phyloP scores from a whole-genome alignment of 352 stramenopile species.

The Thraustochytrium striatum region DNA sequence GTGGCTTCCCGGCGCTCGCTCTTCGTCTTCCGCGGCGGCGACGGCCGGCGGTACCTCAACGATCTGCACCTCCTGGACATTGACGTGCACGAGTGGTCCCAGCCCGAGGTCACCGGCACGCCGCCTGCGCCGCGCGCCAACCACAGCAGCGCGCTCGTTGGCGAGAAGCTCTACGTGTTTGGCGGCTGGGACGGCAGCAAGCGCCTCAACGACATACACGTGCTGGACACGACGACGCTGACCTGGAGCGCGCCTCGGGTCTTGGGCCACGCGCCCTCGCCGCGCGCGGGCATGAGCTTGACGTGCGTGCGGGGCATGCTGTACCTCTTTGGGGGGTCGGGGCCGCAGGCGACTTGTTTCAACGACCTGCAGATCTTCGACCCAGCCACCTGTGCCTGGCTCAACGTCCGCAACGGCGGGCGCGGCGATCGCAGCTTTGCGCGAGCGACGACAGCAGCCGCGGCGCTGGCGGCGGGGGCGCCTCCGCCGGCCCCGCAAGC shows the following conservation, averaged over 20 bases:
- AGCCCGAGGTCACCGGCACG: conserved; percentile 67
- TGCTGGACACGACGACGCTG: conserved; percentile 80
- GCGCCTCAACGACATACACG: conserved; percentile 89
- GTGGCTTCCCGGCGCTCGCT: conserved; percentile 72
- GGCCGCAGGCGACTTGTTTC: conserved; percentile 86
- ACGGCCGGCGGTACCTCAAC: conserved; percentile 90
- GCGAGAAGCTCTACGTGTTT: conserved; percentile 85
- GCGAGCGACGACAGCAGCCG: conserved; percentile 15
- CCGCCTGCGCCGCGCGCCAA: conserved; percentile 82
- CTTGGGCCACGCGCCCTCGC: conserved; percentile 52
- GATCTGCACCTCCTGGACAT: conserved; percentile 87
- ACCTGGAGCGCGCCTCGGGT: conserved; percentile 75
- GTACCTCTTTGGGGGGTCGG: conserved; percentile 89
- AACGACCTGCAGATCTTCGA: conserved; percentile 91
- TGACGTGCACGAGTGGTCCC: conserved; percentile 76
- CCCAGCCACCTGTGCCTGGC: conserved; percentile 19
- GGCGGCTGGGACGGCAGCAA: conserved; percentile 86
- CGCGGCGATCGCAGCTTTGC: neutral
- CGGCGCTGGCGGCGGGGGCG: conserved; percentile 50
- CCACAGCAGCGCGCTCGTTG: conserved; percentile 84
- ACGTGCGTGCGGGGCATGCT: conserved; percentile 78
- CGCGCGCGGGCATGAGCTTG: conserved; percentile 81
- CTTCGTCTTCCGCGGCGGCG: conserved; percentile 86
- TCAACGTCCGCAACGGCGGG: neutral
- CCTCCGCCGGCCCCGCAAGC: neutral